Conservation (phyloP, 2,329 filamentous ascomycete genomes). For the Ascochyta lentis region DNA sequence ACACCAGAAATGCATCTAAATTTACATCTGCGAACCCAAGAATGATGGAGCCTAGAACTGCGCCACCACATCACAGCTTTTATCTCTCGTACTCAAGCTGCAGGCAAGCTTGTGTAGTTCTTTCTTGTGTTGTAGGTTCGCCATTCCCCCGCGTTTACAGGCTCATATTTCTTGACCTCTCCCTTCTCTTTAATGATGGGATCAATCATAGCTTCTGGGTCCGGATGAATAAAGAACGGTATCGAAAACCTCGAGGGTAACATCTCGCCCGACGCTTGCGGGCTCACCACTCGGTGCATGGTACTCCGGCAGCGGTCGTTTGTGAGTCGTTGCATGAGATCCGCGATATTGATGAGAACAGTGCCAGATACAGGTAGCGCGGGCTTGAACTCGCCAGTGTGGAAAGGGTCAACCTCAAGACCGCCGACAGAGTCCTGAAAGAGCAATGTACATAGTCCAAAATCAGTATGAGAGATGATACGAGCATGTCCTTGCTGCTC, state of each 20-base stretch:
- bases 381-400: constrained; percentile 33
- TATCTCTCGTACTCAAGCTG: background rate
- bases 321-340: constrained; percentile 32
- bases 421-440: constrained; percentile 49
- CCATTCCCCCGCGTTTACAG: constrained; percentile 47
- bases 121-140: constrained; percentile 42
- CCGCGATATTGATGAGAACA: constrained; percentile 36
- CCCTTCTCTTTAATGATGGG: constrained; percentile 42
- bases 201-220: constrained; percentile 45
- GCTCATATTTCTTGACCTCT: constrained; percentile 47
- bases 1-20: background rate
- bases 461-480: constrained; percentile 43
- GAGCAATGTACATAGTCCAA: constrained; percentile 47
- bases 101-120: constrained; percentile 26
- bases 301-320: constrained; percentile 46
- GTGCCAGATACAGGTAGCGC: constrained; percentile 33
- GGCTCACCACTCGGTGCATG: constrained; percentile 47
- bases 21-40: background rate
- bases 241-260: constrained; percentile 47
- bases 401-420: constrained; percentile 45
- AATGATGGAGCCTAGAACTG: too few relatives aligned
- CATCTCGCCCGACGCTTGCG: constrained; percentile 32
- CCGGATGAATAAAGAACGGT: constrained; percentile 49
- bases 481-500: constrained; percentile 33
- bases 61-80: background rate